Base-by-base conservation (phyloP, 2,329 filamentous ascomycete genomes). In the Paecilomyces formosus region DNA sequence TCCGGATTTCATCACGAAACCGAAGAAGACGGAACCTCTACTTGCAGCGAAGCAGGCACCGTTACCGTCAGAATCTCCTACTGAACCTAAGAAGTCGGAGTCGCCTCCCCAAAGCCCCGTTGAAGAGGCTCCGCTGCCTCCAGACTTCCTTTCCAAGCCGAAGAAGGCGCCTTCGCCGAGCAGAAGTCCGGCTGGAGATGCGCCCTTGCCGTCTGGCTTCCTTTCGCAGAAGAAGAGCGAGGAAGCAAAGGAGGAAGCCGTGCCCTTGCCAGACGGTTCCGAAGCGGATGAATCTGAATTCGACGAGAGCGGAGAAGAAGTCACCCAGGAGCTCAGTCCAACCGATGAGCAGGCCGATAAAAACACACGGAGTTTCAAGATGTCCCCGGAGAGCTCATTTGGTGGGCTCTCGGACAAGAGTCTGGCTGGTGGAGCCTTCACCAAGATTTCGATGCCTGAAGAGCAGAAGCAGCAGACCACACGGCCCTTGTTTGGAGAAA, bases 341-440 rank as follows among this genome's bases (percentile, higher is more conserved):
- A 60, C 61, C n/a, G 68, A 68, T 31, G 67, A 70, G 39, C 58
- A 59, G 30, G 53, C 61, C 8, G 72, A 73, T 50, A 62, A 63
- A 11, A 67, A 64, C 12, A 67, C 68, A 4, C 67, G 70, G 39
- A 76, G 71, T 53, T 65, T 74, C 1, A 74, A 76, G 57, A 71
- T 70, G 9, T 77, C 76, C 0, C 73, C 73, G 0, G 75, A 79
- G 61, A 77, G 74, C 55, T 79, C 77, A 1, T 80, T 79, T 63
- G 75, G 73, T 53, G 72, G 65, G 35, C 57, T 66, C 3, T 66
- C 68, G 6, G 71, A 73, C 15, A 70, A 72, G 54, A 74, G 70
- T 58, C 69, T 74, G 18, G 70, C 70, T 18, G 73, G 72, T 24
- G 74, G 74, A 21, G 60, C 76, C 3, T 79, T 80, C 60, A 70